phyloP scores from a whole-genome alignment of 2,329 filamentous ascomycete genomes.

The Fusarium camptoceras region DNA sequence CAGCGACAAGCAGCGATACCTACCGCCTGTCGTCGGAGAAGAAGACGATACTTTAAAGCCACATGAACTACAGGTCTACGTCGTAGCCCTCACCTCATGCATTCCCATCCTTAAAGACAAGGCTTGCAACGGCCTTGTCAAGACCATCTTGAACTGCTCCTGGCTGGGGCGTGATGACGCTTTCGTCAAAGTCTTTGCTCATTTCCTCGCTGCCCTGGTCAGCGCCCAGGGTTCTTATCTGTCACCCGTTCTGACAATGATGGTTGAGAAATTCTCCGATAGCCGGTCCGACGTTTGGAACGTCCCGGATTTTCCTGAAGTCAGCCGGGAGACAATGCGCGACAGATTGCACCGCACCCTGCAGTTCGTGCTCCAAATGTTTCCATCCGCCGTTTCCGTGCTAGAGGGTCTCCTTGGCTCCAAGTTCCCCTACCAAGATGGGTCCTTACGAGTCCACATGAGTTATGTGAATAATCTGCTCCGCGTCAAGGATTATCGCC shows the following conservation, averaged over 20 bases:
- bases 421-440: constrained; percentile 81
- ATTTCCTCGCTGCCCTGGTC: constrained; percentile 77
- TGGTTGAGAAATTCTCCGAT: constrained; percentile 80
- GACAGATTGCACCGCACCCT: constrained; percentile 81
- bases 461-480: constrained; percentile 91
- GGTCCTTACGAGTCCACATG: constrained; percentile 82
- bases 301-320: constrained; percentile 65
- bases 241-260: constrained; percentile 78
- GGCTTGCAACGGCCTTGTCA: constrained; percentile 69
- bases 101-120: constrained; percentile 69
- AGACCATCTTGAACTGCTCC: constrained; percentile 68
- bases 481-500: constrained; percentile 79
- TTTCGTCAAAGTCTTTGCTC: constrained; percentile 75
- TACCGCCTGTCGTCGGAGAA: constrained; percentile 55
- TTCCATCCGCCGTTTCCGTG: constrained; percentile 80
- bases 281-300: constrained; percentile 59
- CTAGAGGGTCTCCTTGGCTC: constrained; percentile 74
- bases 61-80: constrained; percentile 69
- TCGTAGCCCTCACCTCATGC: constrained; percentile 72
- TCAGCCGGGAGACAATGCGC: constrained; percentile 74
- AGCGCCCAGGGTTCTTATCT: constrained; percentile 87
- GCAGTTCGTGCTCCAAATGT: constrained; percentile 80
- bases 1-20: constrained; percentile 59
- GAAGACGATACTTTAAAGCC: constrained; percentile 63
- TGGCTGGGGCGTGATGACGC: constrained; percentile 74